These are phyloP conservation scores for Leucocoprinus leucothites DNA, from an alignment of 768 basidiomycete genomes.

Conservation along the genomic window DNA sequence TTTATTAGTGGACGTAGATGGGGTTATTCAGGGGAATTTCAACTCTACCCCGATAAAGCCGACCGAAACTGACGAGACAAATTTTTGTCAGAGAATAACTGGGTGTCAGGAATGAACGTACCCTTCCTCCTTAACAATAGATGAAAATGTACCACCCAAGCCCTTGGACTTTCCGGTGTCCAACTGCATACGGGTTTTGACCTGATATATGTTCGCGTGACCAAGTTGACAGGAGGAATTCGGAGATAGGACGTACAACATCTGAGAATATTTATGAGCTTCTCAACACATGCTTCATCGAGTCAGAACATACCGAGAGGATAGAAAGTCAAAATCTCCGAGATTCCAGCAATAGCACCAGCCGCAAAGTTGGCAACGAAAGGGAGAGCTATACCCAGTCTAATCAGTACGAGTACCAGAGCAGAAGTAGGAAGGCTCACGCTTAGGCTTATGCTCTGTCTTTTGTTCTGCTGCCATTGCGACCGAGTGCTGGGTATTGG, in stretches of 20 bases:
- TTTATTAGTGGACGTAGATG: neutral
- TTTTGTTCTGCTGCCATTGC: slow-evolving; percentile 5
- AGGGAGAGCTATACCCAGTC: slow-evolving; percentile 57
- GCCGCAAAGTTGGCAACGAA: slow-evolving; percentile 90
- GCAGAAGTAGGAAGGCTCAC: slow-evolving; percentile 14
- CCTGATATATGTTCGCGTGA: slow-evolving; percentile 39
- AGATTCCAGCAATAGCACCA: slow-evolving; percentile 93
- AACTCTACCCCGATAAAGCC: slow-evolving; percentile 79
- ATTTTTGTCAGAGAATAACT: neutral
- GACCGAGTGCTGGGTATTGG: neutral
- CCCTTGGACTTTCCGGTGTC: slow-evolving; percentile 79
- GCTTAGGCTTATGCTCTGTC: slow-evolving; percentile 28
- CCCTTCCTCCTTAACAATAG: slow-evolving; percentile 92
- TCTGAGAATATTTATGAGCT: slow-evolving; percentile 39
- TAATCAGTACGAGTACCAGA: neutral
- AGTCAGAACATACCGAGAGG: slow-evolving; percentile 66
- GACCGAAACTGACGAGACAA: slow-evolving; percentile 50
- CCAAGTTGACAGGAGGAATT: slow-evolving; percentile 1
- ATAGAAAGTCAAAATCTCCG: slow-evolving; percentile 82
- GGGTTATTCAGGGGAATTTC: slow-evolving; percentile 1
- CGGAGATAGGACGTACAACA: slow-evolving; percentile 61
- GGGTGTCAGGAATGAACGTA: slow-evolving; percentile 31
- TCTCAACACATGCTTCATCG: neutral
- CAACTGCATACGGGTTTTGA: slow-evolving; percentile 99
- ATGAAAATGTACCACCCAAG: slow-evolving; percentile 76